Percentiles rank a stretch among this genome's conserved stretches.
Evolutionary conservation across 768 basidiomycete species (phyloP).

Genomic region (Boletus coccyginus): DNA sequence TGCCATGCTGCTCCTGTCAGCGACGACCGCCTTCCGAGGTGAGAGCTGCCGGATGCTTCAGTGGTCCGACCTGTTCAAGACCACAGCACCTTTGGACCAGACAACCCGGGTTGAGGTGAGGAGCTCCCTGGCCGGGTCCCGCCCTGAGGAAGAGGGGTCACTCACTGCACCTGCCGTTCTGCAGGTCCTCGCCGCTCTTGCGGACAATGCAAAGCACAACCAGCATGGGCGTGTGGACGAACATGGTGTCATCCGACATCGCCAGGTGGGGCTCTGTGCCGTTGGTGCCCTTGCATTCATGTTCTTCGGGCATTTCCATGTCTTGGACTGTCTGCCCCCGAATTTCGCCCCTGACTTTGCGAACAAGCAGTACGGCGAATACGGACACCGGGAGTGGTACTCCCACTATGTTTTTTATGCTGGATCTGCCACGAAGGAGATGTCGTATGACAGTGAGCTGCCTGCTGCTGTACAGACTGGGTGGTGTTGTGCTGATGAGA

Average conservation of each 20-base stretch:
- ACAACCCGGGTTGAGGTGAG: too few species aligned
- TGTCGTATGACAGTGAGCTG: constrained; percentile 27
- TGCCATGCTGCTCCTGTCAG: constrained; percentile 1
- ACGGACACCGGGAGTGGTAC: constrained; percentile 32
- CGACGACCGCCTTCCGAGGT: neutral
- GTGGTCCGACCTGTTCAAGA: constrained; percentile 3
- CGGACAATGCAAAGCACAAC: constrained; percentile 34
- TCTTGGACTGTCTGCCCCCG: constrained; percentile 17
- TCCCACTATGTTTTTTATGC: constrained; percentile 23
- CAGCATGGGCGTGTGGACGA: constrained; percentile 31
- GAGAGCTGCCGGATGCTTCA: constrained; percentile 1
- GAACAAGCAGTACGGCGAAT: constrained; percentile 21
- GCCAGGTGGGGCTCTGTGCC: constrained; percentile 28
- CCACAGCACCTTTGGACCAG: neutral
- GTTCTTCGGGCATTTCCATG: constrained; percentile 33
- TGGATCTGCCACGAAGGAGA: constrained; percentile 5
- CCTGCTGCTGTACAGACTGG: neutral
- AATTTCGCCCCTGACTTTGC: constrained; percentile 30
- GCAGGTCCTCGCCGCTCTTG: constrained; percentile 29
- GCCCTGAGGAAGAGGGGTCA: too few species aligned
- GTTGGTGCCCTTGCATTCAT: constrained; percentile 26
- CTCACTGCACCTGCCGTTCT: neutral
- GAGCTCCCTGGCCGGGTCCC: too few species aligned
- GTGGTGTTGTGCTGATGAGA: neutral
- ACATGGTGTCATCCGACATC: constrained; percentile 30